Evolutionary conservation across 371 early-diverging fungal species (phyloP), one percentile per base, ranked within the genome.

Genomic region (Rhizopus stolonifer): DNA sequence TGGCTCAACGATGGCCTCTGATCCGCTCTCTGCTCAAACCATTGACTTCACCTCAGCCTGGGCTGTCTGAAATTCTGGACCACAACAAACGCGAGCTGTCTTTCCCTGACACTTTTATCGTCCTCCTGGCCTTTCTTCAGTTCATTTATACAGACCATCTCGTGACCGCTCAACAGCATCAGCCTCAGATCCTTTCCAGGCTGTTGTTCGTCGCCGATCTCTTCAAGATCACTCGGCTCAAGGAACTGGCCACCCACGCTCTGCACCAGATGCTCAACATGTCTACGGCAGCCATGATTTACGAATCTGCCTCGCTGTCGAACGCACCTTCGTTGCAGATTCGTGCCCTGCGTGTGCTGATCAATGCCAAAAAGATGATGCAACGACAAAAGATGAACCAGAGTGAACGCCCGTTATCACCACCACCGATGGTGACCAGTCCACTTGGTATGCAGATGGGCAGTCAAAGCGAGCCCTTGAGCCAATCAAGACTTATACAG

Each of bases 81-180:
- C 45, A 31, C 6, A 52, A 61, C 3, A 58, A 58, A 26, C 54
- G 64, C 2, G 58, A 63, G 32, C 61, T 61, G 7, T 61, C 24
- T 0, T 77, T 86, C 9, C 83, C 84, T 3, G 86, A 79, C 15
- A 56, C 84, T 14, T 75, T 78, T 26, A 78, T 80, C 14, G 73
- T 80, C 17, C 52, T 85, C 26, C 59, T 79, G 33, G 78, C 80
- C 5, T 83, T 86, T 39, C 64, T 85, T 3, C 86, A 85, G 43
- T 88, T 78, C 48, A 58, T 85, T 47, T 86, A 88, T 58, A 86
- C 87, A 0, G 84, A 81, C 58, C 77, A 81, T 49, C 64, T 88
- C 4, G 69, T 76, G 19, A 82, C 84, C 1, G 61, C 82, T 42
- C 76, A 82, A 56, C 76, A 74, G 51, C 75, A 77, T 46, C 64